These are phyloP conservation scores for Penicillium subrubescens DNA, from an alignment of 495 filamentous ascomycete genomes.

Conservation along the genomic window DNA sequence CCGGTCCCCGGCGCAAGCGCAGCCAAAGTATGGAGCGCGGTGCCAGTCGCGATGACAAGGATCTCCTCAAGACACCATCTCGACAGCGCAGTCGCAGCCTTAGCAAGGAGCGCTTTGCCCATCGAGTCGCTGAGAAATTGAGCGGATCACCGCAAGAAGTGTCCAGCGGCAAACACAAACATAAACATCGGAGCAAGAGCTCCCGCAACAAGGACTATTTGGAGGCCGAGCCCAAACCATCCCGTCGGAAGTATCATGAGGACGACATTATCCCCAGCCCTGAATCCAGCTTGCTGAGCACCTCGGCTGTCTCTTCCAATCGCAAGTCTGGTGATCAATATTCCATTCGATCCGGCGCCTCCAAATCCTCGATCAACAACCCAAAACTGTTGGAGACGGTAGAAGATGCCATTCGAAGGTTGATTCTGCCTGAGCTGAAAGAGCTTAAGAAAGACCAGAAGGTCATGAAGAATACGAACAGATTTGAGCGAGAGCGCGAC, in stretches of 20 bases:
- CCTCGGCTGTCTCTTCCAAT: constrained; percentile 68
- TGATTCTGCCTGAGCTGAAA: constrained; percentile 90
- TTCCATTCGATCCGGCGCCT: constrained; percentile 74
- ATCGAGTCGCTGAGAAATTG: constrained; percentile 71
- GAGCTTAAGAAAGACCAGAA: constrained; percentile 89
- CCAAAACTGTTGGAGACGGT: constrained; percentile 93
- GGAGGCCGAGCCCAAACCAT: constrained; percentile 57
- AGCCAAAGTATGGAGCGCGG: constrained; percentile 60
- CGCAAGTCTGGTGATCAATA: constrained; percentile 73
- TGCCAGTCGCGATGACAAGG: constrained; percentile 46
- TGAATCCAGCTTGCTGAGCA: constrained; percentile 73
- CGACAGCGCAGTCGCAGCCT: constrained; percentile 70
- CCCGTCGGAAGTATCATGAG: constrained; percentile 63
- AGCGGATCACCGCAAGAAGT: constrained; percentile 51
- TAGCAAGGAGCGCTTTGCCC: constrained; percentile 71
- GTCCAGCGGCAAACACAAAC: constrained; percentile 52
- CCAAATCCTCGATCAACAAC: constrained; percentile 90
- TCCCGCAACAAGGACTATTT: constrained; percentile 62
- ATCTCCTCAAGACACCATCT: constrained; percentile 65
- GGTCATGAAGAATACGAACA: constrained; percentile 58
- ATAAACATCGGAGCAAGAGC: constrained; percentile 54
- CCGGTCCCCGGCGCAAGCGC: constrained; percentile 52
- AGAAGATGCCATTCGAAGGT: constrained; percentile 89
- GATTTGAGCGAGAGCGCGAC: constrained; percentile 63
- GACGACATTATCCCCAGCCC: constrained; percentile 65